Conservation (phyloP, 371 early-diverging fungal genomes). For the Syncephalis plumigaleata region DNA sequence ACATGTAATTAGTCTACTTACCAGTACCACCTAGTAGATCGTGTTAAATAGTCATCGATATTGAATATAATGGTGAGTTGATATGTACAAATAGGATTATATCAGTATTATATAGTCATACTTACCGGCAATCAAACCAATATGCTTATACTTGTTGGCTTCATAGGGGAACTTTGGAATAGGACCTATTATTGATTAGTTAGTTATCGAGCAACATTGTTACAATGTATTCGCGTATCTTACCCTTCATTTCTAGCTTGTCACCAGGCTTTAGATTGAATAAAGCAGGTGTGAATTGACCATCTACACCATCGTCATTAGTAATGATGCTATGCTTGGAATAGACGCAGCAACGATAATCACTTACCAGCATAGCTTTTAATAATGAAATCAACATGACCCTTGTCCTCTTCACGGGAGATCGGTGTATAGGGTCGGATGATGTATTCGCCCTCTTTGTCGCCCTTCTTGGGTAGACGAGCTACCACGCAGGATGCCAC, state of each 20-base stretch:
- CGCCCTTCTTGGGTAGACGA: slow-evolving; percentile 36
- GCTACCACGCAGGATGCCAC: slow-evolving; percentile 71
- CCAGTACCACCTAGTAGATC: neutral
- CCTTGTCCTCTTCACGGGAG: slow-evolving; percentile 41
- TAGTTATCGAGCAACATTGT: no score
- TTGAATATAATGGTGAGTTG: neutral
- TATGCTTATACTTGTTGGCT: slow-evolving; percentile 48
- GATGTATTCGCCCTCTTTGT: slow-evolving; percentile 29
- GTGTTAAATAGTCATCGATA: neutral
- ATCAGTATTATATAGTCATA: no score
- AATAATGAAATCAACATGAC: slow-evolving; percentile 75
- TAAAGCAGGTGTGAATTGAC: slow-evolving; percentile 5
- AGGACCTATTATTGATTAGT: slow-evolving; percentile 26
- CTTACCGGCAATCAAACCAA: slow-evolving; percentile 37
- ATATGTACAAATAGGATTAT: no score
- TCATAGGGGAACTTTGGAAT: slow-evolving; percentile 66
- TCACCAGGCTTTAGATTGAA: slow-evolving; percentile 67
- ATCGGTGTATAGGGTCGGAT: slow-evolving; percentile 89
- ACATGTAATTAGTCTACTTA: neutral
- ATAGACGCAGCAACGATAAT: no score
- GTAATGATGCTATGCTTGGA: no score
- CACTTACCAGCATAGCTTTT: slow-evolving; percentile 41
- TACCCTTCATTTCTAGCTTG: slow-evolving; percentile 58
- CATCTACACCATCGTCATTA: no score
- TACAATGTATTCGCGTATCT: no score